These are phyloP conservation scores for Eimeria necatrix DNA, from an alignment of 169 alveolate genomes.

Conservation along the genomic window DNA sequence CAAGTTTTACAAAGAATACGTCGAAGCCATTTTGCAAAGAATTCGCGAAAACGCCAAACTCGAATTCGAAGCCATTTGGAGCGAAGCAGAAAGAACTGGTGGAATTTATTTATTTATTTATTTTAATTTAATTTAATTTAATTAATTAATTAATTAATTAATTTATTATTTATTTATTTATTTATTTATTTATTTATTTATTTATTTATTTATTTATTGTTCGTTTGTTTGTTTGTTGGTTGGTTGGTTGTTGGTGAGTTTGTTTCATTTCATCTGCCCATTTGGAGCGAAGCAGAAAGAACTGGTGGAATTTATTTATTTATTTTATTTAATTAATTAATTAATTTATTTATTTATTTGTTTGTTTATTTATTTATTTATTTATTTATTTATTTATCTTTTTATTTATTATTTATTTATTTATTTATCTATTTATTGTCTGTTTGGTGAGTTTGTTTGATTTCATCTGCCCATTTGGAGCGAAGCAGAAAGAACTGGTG, in stretches of 20 bases:
- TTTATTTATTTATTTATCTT: neutral
- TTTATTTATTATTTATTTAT: neutral
- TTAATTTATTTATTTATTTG: neutral
- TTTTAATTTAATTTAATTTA: no score
- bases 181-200: neutral
- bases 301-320: conserved; percentile 5
- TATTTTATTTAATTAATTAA: neutral
- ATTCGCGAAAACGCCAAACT: conserved; percentile 73
- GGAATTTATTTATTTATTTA: neutral
- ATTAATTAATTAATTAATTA: neutral
- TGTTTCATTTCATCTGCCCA: neutral
- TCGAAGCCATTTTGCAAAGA: conserved; percentile 8
- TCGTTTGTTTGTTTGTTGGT: neutral
- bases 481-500: no score
- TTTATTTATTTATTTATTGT: neutral
- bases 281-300: no score
- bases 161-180: neutral
- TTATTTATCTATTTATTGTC: neutral
- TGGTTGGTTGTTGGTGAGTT: neutral
- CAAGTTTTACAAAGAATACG: conserved; percentile 44
- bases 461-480: neutral
- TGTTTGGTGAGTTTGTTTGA: neutral
- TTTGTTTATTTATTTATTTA: neutral
- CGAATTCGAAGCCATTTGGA: conserved; percentile 82
- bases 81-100: conserved; percentile 87